Percentiles rank a stretch among this genome's conserved stretches.
phyloP scores from a whole-genome alignment of 257 asterid species.

The Lavandula angustifolia region DNA sequence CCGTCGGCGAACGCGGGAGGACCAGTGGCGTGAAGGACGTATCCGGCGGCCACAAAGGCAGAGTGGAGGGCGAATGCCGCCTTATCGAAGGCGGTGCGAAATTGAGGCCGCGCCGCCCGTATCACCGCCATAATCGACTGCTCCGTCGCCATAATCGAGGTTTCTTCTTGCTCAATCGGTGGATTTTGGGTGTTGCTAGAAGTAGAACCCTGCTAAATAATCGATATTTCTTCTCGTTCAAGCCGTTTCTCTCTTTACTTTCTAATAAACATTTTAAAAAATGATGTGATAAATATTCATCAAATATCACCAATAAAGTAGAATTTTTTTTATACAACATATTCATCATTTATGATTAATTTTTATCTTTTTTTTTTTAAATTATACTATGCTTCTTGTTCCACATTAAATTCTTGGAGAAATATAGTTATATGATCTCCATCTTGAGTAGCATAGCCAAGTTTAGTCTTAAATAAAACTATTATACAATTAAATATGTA shows the following conservation, averaged over 20 bases:
- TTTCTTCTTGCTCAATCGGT: neutral
- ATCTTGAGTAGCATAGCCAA: too few relatives aligned
- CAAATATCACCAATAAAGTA: too few relatives aligned
- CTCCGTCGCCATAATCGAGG: constrained; percentile 49
- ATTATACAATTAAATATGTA: too few relatives aligned
- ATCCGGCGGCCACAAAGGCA: constrained; percentile 65
- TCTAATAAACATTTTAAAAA: too few relatives aligned
- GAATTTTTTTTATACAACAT: too few relatives aligned
- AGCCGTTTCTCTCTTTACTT: neutral
- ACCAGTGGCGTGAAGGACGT: constrained; percentile 62
- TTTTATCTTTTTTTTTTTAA: too few relatives aligned
- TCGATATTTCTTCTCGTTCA: constrained; percentile 20
- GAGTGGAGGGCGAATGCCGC: constrained; percentile 69
- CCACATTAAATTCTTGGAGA: too few relatives aligned
- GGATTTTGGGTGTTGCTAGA: constrained; percentile 12
- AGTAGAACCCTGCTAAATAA: neutral
- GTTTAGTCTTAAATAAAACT: too few relatives aligned
- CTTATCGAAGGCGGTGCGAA: constrained; percentile 58
- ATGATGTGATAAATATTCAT: too few relatives aligned
- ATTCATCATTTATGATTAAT: too few relatives aligned
- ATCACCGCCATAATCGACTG: constrained; percentile 64
- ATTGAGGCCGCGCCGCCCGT: constrained; percentile 70
- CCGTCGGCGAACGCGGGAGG: constrained; percentile 56
- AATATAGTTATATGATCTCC: too few relatives aligned
- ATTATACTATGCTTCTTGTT: too few relatives aligned